phyloP scores from a whole-genome alignment of 108 stramenopile species.

The Nitzschia putrida region DNA sequence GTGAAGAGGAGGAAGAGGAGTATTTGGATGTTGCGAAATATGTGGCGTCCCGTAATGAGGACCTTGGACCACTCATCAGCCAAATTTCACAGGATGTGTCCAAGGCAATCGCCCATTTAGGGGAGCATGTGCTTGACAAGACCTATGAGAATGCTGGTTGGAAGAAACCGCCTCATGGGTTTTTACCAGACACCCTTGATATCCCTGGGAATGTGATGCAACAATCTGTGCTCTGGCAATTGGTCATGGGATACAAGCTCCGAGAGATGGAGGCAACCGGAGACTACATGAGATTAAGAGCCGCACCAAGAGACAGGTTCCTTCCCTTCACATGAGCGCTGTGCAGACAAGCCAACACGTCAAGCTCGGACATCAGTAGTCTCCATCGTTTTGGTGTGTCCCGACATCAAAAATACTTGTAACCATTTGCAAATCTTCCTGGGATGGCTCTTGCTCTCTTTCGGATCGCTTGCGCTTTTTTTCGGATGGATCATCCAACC shows the following conservation, averaged over 20 bases:
- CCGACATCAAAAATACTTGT: too few relatives aligned
- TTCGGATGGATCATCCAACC: neutral
- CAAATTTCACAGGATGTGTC: slow-evolving; percentile 81
- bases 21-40: slow-evolving; percentile 65
- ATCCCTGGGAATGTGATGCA: slow-evolving; percentile 83
- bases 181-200: slow-evolving; percentile 41
- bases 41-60: slow-evolving; percentile 78
- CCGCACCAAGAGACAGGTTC: too few relatives aligned
- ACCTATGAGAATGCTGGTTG: too few relatives aligned
- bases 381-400: too few relatives aligned
- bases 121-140: slow-evolving; percentile 74
- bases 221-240: slow-evolving; percentile 88
- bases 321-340: too few relatives aligned
- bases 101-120: slow-evolving; percentile 85
- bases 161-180: too few relatives aligned
- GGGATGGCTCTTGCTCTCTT: too few relatives aligned
- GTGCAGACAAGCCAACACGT: too few relatives aligned
- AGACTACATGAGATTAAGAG: slow-evolving; percentile 65
- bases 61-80: slow-evolving; percentile 75
- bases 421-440: too few relatives aligned
- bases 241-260: slow-evolving; percentile 85
- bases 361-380: too few relatives aligned
- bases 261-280: slow-evolving; percentile 88
- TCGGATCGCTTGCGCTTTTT: neutral
- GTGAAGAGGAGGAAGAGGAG: neutral